Evolutionary conservation across 805 yeast genomes (phyloP).

Genomic region (Naumovozyma dairenensis): DNA sequence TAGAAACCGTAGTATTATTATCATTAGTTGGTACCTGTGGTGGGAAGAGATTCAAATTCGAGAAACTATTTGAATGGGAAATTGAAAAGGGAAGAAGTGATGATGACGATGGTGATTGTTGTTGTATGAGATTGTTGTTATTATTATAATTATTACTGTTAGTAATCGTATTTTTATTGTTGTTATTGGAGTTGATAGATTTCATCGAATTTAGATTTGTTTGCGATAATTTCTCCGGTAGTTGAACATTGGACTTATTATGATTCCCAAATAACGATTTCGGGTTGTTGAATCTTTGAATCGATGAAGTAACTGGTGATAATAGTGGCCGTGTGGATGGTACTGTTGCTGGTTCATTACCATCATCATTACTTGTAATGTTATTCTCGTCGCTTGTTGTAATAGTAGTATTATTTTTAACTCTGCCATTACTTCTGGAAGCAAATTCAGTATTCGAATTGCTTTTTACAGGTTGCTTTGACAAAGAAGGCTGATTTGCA

Average conservation of each 20-base stretch:
- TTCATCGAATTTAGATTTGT: background rate
- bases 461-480: no score
- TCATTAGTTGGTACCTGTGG: background rate
- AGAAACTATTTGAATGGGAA: background rate
- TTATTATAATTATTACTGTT: constrained; percentile 1
- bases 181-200: background rate
- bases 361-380: no score
- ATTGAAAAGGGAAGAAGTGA: background rate
- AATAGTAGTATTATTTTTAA: no score
- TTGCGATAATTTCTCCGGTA: background rate
- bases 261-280: background rate
- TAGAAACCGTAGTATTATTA: background rate
- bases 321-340: background rate
- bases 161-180: background rate
- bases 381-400: no score
- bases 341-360: no score
- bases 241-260: background rate
- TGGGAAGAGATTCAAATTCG: background rate
- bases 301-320: constrained; percentile 1
- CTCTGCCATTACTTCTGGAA: no score
- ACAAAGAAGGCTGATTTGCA: no score
- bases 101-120: background rate
- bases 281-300: constrained; percentile 1
- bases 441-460: no score
- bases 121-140: background rate